phyloP scores from a whole-genome alignment of 2,329 filamentous ascomycete species.

The Colletotrichum agaves region DNA sequence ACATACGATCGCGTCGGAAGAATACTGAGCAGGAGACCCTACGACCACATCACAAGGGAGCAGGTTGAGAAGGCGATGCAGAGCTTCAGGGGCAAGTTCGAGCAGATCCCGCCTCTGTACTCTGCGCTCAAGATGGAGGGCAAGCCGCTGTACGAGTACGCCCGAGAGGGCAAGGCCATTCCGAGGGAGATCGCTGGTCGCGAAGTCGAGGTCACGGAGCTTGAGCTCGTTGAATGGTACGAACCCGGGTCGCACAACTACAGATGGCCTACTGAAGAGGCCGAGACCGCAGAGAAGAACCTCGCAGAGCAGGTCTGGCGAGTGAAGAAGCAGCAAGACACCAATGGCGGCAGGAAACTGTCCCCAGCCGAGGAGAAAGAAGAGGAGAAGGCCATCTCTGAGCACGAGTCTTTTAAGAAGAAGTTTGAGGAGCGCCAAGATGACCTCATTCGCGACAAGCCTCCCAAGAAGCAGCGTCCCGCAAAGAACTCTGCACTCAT shows the following conservation, averaged over 20 bases:
- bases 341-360: constrained; percentile 54
- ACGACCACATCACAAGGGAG: constrained; percentile 83
- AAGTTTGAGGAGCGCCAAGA: constrained; percentile 69
- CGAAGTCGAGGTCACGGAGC: constrained; percentile 78
- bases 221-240: constrained; percentile 87
- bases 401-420: constrained; percentile 67
- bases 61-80: constrained; percentile 80
- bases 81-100: constrained; percentile 82
- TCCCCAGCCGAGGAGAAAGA: constrained; percentile 66
- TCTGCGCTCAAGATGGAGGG: constrained; percentile 93
- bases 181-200: constrained; percentile 86
- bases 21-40: constrained; percentile 78
- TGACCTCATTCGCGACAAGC: constrained; percentile 63
- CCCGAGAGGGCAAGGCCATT: constrained; percentile 86
- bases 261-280: constrained; percentile 83
- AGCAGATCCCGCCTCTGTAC: constrained; percentile 92
- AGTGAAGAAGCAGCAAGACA: constrained; percentile 66
- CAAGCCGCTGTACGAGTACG: constrained; percentile 96
- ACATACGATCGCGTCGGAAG: constrained; percentile 91
- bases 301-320: constrained; percentile 79
- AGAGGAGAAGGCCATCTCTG: constrained; percentile 64
- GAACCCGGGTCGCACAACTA: constrained; percentile 84
- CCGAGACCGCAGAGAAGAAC: constrained; percentile 77
- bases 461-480: constrained; percentile 51
- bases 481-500: constrained; percentile 58